Percentiles rank a stretch among this genome's conserved stretches.
Conservation (phyloP, 2,329 filamentous ascomycete genomes). For the Chaetomiaceae sp. region DNA sequence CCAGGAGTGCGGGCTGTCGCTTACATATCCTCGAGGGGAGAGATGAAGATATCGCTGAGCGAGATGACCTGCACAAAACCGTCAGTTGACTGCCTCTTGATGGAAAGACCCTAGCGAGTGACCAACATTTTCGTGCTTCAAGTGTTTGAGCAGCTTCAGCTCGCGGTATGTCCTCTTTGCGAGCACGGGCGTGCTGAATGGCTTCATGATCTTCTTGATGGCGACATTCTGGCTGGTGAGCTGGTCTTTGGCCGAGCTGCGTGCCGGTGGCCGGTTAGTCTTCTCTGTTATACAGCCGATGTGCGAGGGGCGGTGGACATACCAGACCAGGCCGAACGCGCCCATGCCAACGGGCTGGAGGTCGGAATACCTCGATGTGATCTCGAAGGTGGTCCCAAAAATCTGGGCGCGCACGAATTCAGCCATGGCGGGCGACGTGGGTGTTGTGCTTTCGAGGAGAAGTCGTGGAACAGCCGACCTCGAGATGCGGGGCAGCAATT, state of each 20-base stretch:
- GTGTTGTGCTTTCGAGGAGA: conserved; percentile 13
- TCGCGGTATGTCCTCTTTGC: conserved; percentile 98
- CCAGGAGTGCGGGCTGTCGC: no score
- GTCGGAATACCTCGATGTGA: conserved; percentile 97
- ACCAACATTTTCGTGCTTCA: conserved; percentile 89
- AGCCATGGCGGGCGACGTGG: conserved; percentile 64
- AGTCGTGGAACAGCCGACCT: conserved; percentile 8
- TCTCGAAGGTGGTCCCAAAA: conserved; percentile 99
- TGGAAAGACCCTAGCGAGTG: no score
- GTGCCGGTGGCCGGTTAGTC: conserved; percentile 15
- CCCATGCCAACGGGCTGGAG: conserved; percentile 99
- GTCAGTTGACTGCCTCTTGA: conserved; percentile 22
- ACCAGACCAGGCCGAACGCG: conserved; percentile 98
- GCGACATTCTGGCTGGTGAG: conserved; percentile 95
- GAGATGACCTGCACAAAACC: conserved; percentile 71
- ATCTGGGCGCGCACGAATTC: conserved; percentile 99
- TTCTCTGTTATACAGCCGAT: not conserved
- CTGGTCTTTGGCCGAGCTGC: conserved; percentile 95
- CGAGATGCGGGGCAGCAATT: conserved; percentile 6
- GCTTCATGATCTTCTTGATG: conserved; percentile 99
- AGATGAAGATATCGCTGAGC: conserved; percentile 99
- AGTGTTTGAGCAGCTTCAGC: conserved; percentile 93
- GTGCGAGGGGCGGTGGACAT: conserved; percentile 5
- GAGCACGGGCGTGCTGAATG: conserved; percentile 97
- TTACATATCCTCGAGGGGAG: conserved; percentile 96